Conservation (phyloP, 257 asterid genomes). For the Solanum phureja region DNA sequence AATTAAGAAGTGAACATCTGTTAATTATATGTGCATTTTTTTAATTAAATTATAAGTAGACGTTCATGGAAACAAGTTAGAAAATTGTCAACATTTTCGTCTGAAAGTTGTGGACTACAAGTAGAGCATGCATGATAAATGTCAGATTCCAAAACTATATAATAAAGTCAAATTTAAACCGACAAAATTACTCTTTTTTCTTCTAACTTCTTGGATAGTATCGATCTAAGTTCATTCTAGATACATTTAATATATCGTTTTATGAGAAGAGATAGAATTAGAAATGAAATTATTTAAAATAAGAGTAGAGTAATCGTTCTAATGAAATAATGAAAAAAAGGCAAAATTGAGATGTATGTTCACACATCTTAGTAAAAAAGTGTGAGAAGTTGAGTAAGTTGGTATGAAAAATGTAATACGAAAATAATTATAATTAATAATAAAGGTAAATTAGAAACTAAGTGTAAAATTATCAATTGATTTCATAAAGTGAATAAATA, state of each 20-base stretch:
- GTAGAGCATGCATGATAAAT: not conserved
- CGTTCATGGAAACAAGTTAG: not conserved
- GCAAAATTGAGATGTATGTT: not conserved
- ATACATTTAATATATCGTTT: too few species aligned
- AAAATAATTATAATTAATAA: too few species aligned
- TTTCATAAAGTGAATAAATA: too few species aligned
- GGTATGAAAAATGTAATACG: too few species aligned
- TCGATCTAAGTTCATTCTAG: not conserved
- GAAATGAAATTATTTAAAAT: too few species aligned
- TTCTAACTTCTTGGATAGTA: not conserved
- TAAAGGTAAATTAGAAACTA: fast-evolving
- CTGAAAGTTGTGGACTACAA: not conserved
- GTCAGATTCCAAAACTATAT: not conserved
- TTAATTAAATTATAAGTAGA: not conserved
- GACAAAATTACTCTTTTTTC: not conserved
- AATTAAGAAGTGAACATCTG: not conserved
- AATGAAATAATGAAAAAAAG: not conserved
- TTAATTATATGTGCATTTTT: not conserved
- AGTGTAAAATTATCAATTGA: too few species aligned
- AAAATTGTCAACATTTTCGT: not conserved
- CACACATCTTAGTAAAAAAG: not conserved
- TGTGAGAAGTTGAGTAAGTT: not conserved
- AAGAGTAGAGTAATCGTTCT: too few species aligned
- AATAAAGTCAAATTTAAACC: not conserved
- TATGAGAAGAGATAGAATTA: too few species aligned